phyloP scores from a whole-genome alignment of 2,329 filamentous ascomycete species.

The Didymella pinodella region DNA sequence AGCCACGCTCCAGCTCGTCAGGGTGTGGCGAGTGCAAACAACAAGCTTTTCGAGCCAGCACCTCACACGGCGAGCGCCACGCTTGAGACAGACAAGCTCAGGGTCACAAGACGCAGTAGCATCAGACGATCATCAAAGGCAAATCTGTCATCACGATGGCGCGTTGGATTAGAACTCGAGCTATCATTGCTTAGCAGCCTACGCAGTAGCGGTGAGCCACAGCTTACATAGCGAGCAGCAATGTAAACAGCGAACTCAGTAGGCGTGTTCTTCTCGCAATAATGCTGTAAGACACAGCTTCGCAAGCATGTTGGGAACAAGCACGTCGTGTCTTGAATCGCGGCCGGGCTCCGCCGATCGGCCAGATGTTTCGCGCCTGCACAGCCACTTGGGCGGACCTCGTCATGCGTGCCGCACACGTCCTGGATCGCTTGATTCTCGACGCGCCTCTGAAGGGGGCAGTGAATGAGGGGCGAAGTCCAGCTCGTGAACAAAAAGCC shows the following conservation, averaged over 20 bases:
- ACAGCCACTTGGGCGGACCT: conserved; percentile 15
- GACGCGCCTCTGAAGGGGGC: conserved; percentile 18
- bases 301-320: not conserved
- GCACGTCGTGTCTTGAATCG: not conserved
- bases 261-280: not conserved
- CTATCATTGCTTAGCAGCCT: not conserved
- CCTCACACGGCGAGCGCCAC: conserved; percentile 1
- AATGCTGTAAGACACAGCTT: not conserved
- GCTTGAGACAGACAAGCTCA: conserved; percentile 1
- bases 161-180: too few species aligned
- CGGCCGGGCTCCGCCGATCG: conserved; percentile 15
- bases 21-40: too few species aligned
- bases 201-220: not conserved
- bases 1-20: conserved; percentile 11
- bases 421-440: conserved; percentile 10
- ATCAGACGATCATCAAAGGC: not conserved
- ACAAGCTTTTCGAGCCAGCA: conserved; percentile 1
- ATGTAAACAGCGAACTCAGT: not conserved
- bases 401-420: conserved; percentile 11
- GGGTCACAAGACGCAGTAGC: not conserved
- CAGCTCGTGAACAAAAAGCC: conserved; percentile 13
- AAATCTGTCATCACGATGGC: not conserved
- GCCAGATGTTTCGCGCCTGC: conserved; percentile 14
- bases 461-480: conserved; percentile 17
- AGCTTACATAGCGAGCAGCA: not conserved